Evolutionary conservation across 139 green algal species (phyloP), one percentile per base, ranked within the genome.

Genomic region (Chlamydomonas incerta): DNA sequence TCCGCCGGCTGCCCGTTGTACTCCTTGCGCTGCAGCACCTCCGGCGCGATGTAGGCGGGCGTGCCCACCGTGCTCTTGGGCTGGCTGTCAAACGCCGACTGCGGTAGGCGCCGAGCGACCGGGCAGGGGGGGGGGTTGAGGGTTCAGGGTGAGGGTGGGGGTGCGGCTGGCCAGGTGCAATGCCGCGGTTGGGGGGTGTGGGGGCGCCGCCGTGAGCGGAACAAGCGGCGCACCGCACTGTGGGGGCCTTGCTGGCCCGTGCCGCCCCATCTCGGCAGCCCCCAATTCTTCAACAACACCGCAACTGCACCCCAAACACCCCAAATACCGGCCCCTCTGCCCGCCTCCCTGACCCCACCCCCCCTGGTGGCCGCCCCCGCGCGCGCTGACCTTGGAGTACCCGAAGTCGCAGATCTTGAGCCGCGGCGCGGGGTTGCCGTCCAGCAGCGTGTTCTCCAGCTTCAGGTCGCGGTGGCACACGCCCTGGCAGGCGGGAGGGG

Each of bases 321-420:
- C n/a, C n/a, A n/a, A n/a, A n/a, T n/a, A n/a, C n/a, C n/a, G n/a
- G n/a, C n/a, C n/a, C n/a, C n/a, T n/a, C n/a, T n/a, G n/a, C n/a
- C n/a, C n/a, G n/a, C n/a, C n/a, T n/a, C n/a, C n/a, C n/a, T n/a
- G n/a, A n/a, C 55, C 55, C 55, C 55, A 62, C 18, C 20, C 55
- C 55, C 18, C 24, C 21, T n/a, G n/a, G n/a, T n/a, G n/a, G n/a
- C n/a, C n/a, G 4, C 62, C 26, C 31, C 17, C 33, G 31, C 18
- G 1, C 28, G 1, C 28, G 46, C 80, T 13, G 62, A 87, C 87
- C 90, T 96, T 96, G 55, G 83, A 95, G 91, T 98, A 99, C 29
- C 97, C 97, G 95, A 99, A 99, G 87, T 99, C 98, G 86, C 97
- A 99, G 67, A 99, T 99, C 87, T 99, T 99, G 9, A 99, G 82